A percentile compares a stretch with the other conserved stretches of the same genome.
Conservation (phyloP, 768 basidiomycete species). For the Clitopilus hobsonii region DNA sequence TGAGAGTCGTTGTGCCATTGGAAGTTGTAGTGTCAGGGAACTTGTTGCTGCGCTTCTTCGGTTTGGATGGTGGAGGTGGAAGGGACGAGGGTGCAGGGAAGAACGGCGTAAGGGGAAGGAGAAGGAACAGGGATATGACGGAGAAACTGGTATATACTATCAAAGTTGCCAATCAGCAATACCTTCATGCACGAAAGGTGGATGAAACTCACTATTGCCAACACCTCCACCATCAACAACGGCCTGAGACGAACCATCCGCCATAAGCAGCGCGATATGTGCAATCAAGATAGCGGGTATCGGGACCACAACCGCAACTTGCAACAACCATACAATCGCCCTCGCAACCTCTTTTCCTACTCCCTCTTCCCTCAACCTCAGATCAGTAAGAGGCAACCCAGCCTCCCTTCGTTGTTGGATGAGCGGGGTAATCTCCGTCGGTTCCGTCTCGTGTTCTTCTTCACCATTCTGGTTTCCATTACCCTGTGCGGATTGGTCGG, state of each 20-base stretch:
- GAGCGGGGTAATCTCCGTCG: neutral
- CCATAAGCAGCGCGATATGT: constrained; percentile 44
- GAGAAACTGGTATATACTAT: constrained; percentile 49
- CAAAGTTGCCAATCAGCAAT: neutral
- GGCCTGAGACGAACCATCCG: constrained; percentile 51
- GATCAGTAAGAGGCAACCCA: neutral
- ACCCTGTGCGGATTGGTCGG: neutral
- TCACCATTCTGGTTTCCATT: neutral
- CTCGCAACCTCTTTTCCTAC: neutral
- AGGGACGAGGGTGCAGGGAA: constrained; percentile 14
- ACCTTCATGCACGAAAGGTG: neutral
- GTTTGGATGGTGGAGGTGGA: neutral
- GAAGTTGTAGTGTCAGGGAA: neutral
- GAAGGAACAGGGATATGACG: constrained; percentile 41
- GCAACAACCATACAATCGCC: neutral
- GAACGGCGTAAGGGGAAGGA: constrained; percentile 65
- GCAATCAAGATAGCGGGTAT: constrained; percentile 47
- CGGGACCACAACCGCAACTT: constrained; percentile 27
- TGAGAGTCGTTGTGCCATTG: constrained; percentile 1
- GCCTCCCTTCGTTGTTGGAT: neutral
- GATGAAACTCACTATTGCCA: constrained; percentile 19
- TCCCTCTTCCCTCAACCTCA: neutral
- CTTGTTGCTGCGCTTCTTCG: neutral
- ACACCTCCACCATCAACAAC: constrained; percentile 56
- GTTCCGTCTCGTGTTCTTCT: neutral